Percentiles rank a stretch among this genome's conserved stretches.
Conservation (phyloP, 2,329 filamentous ascomycete genomes). For the Nemania sp. region DNA sequence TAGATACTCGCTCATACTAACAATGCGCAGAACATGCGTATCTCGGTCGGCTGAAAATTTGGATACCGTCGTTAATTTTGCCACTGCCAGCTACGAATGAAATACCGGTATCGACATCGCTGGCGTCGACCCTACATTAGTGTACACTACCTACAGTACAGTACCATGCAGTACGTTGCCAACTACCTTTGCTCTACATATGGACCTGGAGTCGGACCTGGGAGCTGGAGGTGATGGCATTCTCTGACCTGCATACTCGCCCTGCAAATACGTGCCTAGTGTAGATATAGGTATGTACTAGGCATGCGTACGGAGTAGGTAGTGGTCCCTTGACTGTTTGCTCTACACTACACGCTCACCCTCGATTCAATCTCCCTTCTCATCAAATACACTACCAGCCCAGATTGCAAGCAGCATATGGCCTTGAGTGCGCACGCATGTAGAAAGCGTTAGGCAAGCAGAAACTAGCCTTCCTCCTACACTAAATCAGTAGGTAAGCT, state of each 20-base stretch:
- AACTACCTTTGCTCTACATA: not conserved
- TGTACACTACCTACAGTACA: not conserved
- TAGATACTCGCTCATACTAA: too few relatives aligned
- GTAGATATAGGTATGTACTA: conserved; percentile 7
- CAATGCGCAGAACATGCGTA: too few relatives aligned
- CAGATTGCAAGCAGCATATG: too few relatives aligned
- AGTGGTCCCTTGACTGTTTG: too few relatives aligned
- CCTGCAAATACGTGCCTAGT: conserved; percentile 9
- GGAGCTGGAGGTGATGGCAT: conserved; percentile 7
- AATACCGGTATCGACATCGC: not conserved
- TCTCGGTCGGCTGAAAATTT: conserved; percentile 8
- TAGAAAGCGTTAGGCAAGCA: not conserved
- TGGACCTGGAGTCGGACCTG: too few relatives aligned
- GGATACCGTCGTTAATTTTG: not conserved
- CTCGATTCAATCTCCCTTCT: too few relatives aligned
- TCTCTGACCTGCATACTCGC: conserved; percentile 15
- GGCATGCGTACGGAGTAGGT: too few relatives aligned
- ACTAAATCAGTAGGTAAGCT: too few relatives aligned
- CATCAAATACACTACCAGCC: too few relatives aligned
- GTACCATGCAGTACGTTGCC: not conserved
- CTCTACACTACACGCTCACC: not conserved
- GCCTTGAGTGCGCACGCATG: too few relatives aligned
- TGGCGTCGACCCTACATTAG: not conserved
- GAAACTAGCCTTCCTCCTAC: too few relatives aligned
- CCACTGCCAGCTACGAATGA: not conserved